Evolutionary conservation across 2,329 filamentous ascomycete genomes (phyloP).

Genomic region (Exophiala dermatitidis): DNA sequence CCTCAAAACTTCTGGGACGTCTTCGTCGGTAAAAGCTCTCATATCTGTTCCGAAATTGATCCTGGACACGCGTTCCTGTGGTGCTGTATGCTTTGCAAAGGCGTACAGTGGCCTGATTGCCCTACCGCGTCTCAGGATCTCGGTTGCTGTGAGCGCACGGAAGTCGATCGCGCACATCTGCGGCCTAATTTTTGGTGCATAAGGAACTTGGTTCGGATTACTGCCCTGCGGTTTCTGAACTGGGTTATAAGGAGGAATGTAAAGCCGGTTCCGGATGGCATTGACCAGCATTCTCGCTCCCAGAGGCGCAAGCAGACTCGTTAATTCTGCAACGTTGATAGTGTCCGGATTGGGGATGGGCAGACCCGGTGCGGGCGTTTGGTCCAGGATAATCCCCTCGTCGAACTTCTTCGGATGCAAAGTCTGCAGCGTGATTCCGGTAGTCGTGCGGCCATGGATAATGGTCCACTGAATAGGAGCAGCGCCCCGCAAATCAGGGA

Average conservation of each 20-base stretch:
- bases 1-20: conserved; percentile 12
- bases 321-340: conserved; percentile 50
- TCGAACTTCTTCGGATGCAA: conserved; percentile 72
- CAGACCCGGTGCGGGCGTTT: conserved; percentile 54
- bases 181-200: conserved; percentile 68
- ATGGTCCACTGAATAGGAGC: conserved; percentile 84
- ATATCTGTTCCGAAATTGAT: conserved; percentile 18
- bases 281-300: conserved; percentile 65
- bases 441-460: conserved; percentile 51
- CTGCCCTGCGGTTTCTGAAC: conserved; percentile 29
- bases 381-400: conserved; percentile 65
- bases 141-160: conserved; percentile 45
- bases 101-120: conserved; percentile 17
- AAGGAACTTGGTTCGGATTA: conserved; percentile 30
- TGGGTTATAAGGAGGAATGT: conserved; percentile 54
- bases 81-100: background rate
- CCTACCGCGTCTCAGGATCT: conserved; percentile 43
- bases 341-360: conserved; percentile 47
- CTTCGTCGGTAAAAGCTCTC: conserved; percentile 6
- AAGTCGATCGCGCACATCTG: conserved; percentile 59
- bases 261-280: conserved; percentile 55
- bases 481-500: conserved; percentile 68
- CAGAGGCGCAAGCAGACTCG: conserved; percentile 51
- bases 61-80: background rate
- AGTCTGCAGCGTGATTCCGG: conserved; percentile 81